Evolutionary conservation across 2,329 filamentous ascomycete genomes (phyloP), one percentile per base, ranked within the genome.

Genomic region (Cadophora luteo-olivacea): DNA sequence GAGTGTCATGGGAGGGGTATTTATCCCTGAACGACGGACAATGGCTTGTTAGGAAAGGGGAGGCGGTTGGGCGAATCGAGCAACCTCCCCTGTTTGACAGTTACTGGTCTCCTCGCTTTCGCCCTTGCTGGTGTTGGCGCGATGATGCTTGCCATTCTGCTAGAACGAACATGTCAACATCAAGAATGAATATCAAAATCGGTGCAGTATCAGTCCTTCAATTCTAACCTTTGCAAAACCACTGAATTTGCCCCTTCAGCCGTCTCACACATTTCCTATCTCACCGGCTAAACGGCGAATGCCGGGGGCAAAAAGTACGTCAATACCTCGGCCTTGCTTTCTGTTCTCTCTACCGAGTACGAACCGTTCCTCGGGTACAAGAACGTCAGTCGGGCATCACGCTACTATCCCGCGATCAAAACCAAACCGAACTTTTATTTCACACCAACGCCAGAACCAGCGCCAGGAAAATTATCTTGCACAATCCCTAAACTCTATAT

Each of bases 41-140:
- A n/a, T 22, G 6, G n/a, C 16, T 22, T n/a, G 55, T 24, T 7
- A 60, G 32, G n/a, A 41, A 25, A 16, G 55, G 55, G n/a, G 33
- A 38, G n/a, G 19, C 45, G 45, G 45, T 22, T 49, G 45, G 22
- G 45, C 19, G 19, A 22, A 22, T 49, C 45, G 45, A 49, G 22
- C 8, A 57, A n/a, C 60, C 54, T 63, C 67, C 71, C 72, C 69
- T 72, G 72, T 68, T 66, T 72, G 70, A 70, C 71, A 73, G 68
- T 68, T 72, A 55, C 54, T 69, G 61, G 51, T 36, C 8, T 22
- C n/a, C 45, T 14, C 36, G 8, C 36, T 38, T 49, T 49, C 19
- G 6, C 48, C 55, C 64, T 67, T 51, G 52, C 38, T 32, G 24
- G 24, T 54, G 9, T 32, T 45, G 38, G 64, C 64, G 64, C 33